Evolutionary conservation across 257 asterid genomes (phyloP), one percentile per base, ranked within the genome.

Genomic region (Jacaranda copaia): DNA sequence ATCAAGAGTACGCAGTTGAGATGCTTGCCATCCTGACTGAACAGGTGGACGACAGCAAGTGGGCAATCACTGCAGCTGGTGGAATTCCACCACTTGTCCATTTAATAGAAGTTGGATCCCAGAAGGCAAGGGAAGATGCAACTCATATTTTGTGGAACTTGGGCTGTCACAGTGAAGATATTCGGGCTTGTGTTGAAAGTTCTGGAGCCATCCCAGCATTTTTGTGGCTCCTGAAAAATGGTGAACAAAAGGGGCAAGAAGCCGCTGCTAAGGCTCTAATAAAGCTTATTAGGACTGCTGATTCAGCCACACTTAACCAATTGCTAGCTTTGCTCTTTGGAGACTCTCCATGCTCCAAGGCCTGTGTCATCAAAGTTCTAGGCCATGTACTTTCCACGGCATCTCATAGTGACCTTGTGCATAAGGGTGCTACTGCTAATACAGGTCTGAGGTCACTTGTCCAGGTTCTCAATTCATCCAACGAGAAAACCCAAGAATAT

Each of bases 21-120:
- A 81, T 93, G 91, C 92, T 93, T 58, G 87, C 88, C 39, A 91
- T 93, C 78, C 90, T 93, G 70, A 90, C 88, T 8, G 88, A 89
- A 84, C 93, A 90, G 81, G 90, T 84, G 80, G 97, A 91, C 72
- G 98, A 93, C 86, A 88, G 98, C 94, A 93, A 89, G 83, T 93
- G 98, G 97, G 98, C 98, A 63, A 88, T 93, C 79, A 93, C 98
- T 53, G 96, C 97, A 19, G 96, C 98, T 56, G 98, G 98, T 66
- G 97, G 98, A 73, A 91, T 93, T 81, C 98, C 98, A 3, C 97
- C 97, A 20, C 97, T 93, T 53, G 96, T 93, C 73, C 93, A 85
- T 49, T 78, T 93, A 81, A 66, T 93, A 63, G 95, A 93, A 85
- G 80, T 58, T 70, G 98, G 97, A 80, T 89, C 97, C 62, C 87